These are phyloP conservation scores for Amylocarpus encephaloides DNA, from an alignment of 2,329 filamentous ascomycete genomes.

Conservation along the genomic window DNA sequence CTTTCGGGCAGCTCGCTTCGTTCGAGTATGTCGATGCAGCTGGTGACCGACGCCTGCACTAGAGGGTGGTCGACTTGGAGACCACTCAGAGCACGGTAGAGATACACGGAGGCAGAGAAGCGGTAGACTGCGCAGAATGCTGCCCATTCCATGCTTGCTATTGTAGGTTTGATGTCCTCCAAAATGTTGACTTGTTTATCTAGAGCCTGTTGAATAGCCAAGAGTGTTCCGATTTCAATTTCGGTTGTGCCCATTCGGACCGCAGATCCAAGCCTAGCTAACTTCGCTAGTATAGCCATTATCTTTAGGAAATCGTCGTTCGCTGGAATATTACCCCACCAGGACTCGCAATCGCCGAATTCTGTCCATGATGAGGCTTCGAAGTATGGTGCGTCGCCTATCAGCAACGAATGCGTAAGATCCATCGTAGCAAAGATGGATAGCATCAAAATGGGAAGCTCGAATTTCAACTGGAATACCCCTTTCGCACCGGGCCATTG, in stretches of 20 bases:
- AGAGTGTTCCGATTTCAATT: slow-evolving; percentile 22
- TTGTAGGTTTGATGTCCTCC: slow-evolving; percentile 9
- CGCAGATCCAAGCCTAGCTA: slow-evolving; percentile 32
- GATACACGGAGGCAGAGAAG: slow-evolving; percentile 35
- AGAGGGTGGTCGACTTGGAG: slow-evolving; percentile 35
- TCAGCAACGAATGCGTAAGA: slow-evolving; percentile 37
- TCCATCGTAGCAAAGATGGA: slow-evolving; percentile 40
- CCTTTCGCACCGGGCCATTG: slow-evolving; percentile 24
- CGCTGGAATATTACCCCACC: slow-evolving; percentile 34
- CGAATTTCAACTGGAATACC: slow-evolving; percentile 19
- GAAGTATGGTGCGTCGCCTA: slow-evolving; percentile 35
- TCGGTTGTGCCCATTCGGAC: slow-evolving; percentile 22
- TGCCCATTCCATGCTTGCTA: slow-evolving; percentile 30
- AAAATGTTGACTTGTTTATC: slow-evolving; percentile 23
- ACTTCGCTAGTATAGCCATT: slow-evolving; percentile 28
- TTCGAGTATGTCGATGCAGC: slow-evolving; percentile 34
- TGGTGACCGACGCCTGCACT: slow-evolving; percentile 36
- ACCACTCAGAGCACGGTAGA: slow-evolving; percentile 38
- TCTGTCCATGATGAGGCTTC: slow-evolving; percentile 34
- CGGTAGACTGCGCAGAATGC: slow-evolving; percentile 35
- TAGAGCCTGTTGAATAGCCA: slow-evolving; percentile 23
- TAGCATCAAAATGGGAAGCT: slow-evolving; percentile 34
- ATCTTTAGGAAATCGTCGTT: slow-evolving; percentile 32
- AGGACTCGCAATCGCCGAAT: slow-evolving; percentile 36
- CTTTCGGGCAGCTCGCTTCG: slow-evolving; percentile 34